Conservation (phyloP, 495 filamentous ascomycete genomes). For the Xylaria bambusicola region DNA sequence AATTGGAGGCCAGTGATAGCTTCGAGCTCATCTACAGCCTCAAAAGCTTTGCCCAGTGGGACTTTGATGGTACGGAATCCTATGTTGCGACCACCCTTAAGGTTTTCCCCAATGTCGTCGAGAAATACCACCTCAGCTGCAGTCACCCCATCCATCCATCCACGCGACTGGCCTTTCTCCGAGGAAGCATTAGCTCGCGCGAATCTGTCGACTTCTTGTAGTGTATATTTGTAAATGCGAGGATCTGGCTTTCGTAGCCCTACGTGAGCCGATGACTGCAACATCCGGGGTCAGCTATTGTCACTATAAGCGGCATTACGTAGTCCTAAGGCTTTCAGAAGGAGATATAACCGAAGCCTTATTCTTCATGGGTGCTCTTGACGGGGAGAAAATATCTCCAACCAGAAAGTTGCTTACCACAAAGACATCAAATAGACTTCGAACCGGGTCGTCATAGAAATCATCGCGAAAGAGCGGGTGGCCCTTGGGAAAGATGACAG, state of each 20-base stretch:
- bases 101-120: conserved; percentile 94
- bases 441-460: conserved; percentile 49
- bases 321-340: not conserved
- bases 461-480: conserved; percentile 55
- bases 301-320: not conserved
- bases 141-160: conserved; percentile 54
- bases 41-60: conserved; percentile 69
- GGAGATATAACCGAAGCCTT: not conserved
- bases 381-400: not conserved
- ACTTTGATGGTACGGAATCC: conserved; percentile 89
- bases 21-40: conserved; percentile 63
- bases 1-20: conserved; percentile 51
- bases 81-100: conserved; percentile 72
- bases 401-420: conserved; percentile 37
- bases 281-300: not conserved
- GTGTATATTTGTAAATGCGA: conserved; percentile 73
- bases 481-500: conserved; percentile 72
- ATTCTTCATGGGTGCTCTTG: not conserved
- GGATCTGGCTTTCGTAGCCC: conserved; percentile 87
- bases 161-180: conserved; percentile 41
- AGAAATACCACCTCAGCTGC: conserved; percentile 79
- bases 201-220: conserved; percentile 62
- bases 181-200: conserved; percentile 47
- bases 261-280: conserved; percentile 69
- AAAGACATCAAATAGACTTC: conserved; percentile 75